phyloP scores from a whole-genome alignment of 345 rosid species.

The Gossypium mustelinum region DNA sequence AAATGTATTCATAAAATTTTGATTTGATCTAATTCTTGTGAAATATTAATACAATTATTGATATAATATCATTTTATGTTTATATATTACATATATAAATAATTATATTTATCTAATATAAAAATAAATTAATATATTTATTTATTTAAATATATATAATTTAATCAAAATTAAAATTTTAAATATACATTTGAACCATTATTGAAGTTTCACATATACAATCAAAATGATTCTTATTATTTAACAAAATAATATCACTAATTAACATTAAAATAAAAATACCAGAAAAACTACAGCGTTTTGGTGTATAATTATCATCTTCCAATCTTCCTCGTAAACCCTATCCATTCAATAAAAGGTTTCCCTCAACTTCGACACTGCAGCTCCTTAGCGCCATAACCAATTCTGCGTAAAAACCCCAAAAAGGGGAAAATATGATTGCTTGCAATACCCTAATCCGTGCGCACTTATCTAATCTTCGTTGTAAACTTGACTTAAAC shows the following conservation, averaged over 20 bases:
- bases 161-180: too few relatives aligned
- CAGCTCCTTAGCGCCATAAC: background rate
- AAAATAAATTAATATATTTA: too few relatives aligned
- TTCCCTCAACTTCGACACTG: background rate
- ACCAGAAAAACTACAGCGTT: background rate
- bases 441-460: slow-evolving; percentile 47
- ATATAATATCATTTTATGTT: too few relatives aligned
- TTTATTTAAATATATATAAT: rapidly evolving
- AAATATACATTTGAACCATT: too few relatives aligned
- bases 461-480: slow-evolving; percentile 18
- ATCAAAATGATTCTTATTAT: too few relatives aligned
- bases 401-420: background rate
- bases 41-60: too few relatives aligned
- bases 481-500: slow-evolving; percentile 21
- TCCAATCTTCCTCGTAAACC: background rate
- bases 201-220: rapidly evolving
- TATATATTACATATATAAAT: too few relatives aligned
- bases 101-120: too few relatives aligned
- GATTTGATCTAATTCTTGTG: too few relatives aligned
- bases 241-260: too few relatives aligned
- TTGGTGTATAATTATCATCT: background rate
- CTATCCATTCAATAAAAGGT: background rate
- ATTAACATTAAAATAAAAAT: too few relatives aligned
- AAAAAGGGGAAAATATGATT: slow-evolving; percentile 33
- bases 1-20: too few relatives aligned